These are phyloP conservation scores for Microascus cirrosus DNA, from an alignment of 2,329 filamentous ascomycete genomes.

Conservation along the genomic window DNA sequence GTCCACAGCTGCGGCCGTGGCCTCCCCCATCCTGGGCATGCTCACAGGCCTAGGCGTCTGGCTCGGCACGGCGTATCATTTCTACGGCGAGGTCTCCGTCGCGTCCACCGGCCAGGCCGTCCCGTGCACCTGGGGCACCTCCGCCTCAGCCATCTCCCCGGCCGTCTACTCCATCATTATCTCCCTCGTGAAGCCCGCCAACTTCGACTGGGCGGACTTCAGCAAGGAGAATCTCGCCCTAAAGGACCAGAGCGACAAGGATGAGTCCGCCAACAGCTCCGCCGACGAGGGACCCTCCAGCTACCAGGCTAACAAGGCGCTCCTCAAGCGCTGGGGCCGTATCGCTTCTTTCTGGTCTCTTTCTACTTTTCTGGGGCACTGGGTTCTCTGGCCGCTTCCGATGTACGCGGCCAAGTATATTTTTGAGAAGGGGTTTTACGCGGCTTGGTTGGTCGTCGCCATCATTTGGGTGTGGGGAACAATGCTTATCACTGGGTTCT, in stretches of 20 bases:
- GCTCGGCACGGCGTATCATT: constrained; percentile 32
- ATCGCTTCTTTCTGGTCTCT: constrained; percentile 33
- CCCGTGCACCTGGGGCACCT: constrained; percentile 41
- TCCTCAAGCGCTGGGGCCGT: constrained; percentile 31
- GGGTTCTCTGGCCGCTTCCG: constrained; percentile 42
- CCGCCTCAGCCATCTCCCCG: constrained; percentile 32
- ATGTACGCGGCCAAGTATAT: constrained; percentile 42
- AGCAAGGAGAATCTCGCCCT: constrained; percentile 28
- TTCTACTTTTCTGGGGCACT: constrained; percentile 39
- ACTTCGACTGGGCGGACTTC: constrained; percentile 26
- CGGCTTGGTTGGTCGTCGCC: constrained; percentile 35
- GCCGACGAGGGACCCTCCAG: constrained; percentile 13
- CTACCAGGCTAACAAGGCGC: constrained; percentile 19
- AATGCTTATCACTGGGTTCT: constrained; percentile 35
- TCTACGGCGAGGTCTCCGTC: constrained; percentile 35
- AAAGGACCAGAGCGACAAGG: constrained; percentile 12
- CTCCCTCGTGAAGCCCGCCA: constrained; percentile 29
- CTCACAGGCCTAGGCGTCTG: constrained; percentile 39
- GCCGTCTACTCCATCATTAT: constrained; percentile 32
- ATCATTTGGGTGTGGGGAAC: constrained; percentile 43
- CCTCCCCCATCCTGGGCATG: constrained; percentile 37
- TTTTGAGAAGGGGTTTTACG: constrained; percentile 34
- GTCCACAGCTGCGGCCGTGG: constrained; percentile 34
- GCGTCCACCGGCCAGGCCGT: constrained; percentile 33
- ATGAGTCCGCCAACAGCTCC: constrained; percentile 10